phyloP scores from a whole-genome alignment of 345 rosid species.

The Camelina neglecta region DNA sequence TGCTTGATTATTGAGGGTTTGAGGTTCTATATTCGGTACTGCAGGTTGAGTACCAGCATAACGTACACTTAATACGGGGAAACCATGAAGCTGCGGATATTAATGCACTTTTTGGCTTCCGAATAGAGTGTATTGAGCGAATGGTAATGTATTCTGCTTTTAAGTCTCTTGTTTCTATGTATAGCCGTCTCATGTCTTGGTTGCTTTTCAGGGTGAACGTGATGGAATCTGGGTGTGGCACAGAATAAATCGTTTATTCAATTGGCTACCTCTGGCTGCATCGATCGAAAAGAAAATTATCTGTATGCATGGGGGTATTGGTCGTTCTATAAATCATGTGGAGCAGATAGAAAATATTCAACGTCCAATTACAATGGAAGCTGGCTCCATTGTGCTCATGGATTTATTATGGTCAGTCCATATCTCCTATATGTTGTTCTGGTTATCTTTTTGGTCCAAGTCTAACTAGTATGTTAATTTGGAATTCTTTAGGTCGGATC shows the following conservation, averaged over 20 bases:
- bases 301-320: constrained; percentile 98
- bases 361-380: constrained; percentile 96
- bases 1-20: constrained; percentile 30
- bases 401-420: constrained; percentile 80
- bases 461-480: constrained; percentile 23
- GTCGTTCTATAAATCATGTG: constrained; percentile 89
- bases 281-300: constrained; percentile 87
- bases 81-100: constrained; percentile 98
- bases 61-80: constrained; percentile 91
- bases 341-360: constrained; percentile 89
- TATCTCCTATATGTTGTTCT: constrained; percentile 18
- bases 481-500: constrained; percentile 72
- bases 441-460: constrained; percentile 22
- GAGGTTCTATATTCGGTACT: constrained; percentile 35
- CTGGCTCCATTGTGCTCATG: constrained; percentile 91
- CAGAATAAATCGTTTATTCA: constrained; percentile 86
- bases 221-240: constrained; percentile 98
- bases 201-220: constrained; percentile 72
- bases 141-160: constrained; percentile 58
- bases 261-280: constrained; percentile 95
- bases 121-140: constrained; percentile 93
- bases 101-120: constrained; percentile 93
- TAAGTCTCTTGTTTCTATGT: constrained; percentile 21
- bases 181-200: constrained; percentile 32
- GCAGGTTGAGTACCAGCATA: constrained; percentile 83